Percentiles rank a stretch among this genome's conserved stretches.
Conservation (phyloP, 768 basidiomycete species). For the Lentinula guzmanii region DNA sequence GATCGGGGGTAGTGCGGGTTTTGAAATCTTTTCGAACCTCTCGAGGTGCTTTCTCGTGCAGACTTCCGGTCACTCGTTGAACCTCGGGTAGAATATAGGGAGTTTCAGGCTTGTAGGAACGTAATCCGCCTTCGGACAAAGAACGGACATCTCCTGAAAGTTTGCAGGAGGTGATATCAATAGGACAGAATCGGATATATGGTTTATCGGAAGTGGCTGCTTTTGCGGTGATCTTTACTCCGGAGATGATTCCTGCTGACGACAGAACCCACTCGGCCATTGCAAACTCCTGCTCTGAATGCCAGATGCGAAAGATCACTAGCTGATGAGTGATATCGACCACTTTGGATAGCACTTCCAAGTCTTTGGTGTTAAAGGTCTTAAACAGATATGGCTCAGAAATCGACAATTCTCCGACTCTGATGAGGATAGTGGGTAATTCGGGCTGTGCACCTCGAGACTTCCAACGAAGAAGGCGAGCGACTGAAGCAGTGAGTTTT, state of each 20-base stretch:
- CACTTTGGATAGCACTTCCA: slow-evolving; percentile 26
- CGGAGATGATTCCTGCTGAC: slow-evolving; percentile 26
- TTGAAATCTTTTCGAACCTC: slow-evolving; percentile 31
- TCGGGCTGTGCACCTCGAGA: slow-evolving; percentile 23
- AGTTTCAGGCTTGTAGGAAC: slow-evolving; percentile 24
- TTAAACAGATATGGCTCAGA: slow-evolving; percentile 29
- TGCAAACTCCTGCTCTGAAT: slow-evolving; percentile 26
- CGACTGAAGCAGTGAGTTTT: slow-evolving; percentile 18
- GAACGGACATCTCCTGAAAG: not conserved
- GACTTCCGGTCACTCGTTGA: slow-evolving; percentile 25
- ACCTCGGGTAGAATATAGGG: slow-evolving; percentile 27
- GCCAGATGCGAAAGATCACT: slow-evolving; percentile 28
- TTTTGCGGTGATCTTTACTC: slow-evolving; percentile 29
- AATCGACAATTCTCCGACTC: slow-evolving; percentile 28
- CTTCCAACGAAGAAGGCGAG: slow-evolving; percentile 28
- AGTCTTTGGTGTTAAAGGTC: slow-evolving; percentile 29
- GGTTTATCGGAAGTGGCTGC: slow-evolving; percentile 27
- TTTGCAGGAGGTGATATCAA: slow-evolving; percentile 28
- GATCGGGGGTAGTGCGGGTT: slow-evolving; percentile 21
- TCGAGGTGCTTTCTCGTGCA: slow-evolving; percentile 24
- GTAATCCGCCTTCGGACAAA: slow-evolving; percentile 30
- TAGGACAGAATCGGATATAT: slow-evolving; percentile 28
- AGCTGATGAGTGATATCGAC: slow-evolving; percentile 26
- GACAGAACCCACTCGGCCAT: slow-evolving; percentile 36
- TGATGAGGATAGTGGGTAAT: slow-evolving; percentile 30